Percentiles rank a stretch among this genome's conserved stretches.
Evolutionary conservation across 2,329 filamentous ascomycete species (phyloP).

Genomic region (Xylaria hypoxylon): DNA sequence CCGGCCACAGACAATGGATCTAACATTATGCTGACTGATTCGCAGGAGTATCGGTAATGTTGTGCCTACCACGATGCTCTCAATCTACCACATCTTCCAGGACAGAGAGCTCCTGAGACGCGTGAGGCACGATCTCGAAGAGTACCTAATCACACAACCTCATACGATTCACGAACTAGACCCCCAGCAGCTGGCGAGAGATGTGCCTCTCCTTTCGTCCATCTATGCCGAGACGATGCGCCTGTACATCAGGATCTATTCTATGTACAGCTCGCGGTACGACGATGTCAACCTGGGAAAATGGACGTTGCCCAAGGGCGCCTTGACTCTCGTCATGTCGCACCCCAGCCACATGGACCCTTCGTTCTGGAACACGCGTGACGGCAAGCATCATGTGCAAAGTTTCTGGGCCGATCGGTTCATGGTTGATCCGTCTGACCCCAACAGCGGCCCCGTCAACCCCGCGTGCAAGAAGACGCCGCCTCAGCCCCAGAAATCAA

Average conservation of each 20-base stretch:
- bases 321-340: constrained; percentile 25
- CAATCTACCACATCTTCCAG: background rate
- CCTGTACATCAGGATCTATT: constrained; percentile 23
- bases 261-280: constrained; percentile 25
- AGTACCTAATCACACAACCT: background rate
- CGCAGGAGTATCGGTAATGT: background rate
- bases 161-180: background rate
- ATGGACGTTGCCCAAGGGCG: constrained; percentile 31
- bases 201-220: background rate
- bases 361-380: constrained; percentile 36
- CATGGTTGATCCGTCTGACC: constrained; percentile 30
- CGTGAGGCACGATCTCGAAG: background rate
- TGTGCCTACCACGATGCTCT: background rate
- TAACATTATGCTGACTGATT: background rate
- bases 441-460: constrained; percentile 17
- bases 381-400: constrained; percentile 26
- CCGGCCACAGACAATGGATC: background rate
- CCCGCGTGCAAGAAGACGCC: background rate
- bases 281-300: constrained; percentile 28
- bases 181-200: background rate
- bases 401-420: constrained; percentile 39
- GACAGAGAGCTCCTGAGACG: background rate
- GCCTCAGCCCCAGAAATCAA: background rate
- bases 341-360: constrained; percentile 28
- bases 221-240: constrained; percentile 39